phyloP scores from a whole-genome alignment of 345 rosid species.

The Eucalyptus viminalis region DNA sequence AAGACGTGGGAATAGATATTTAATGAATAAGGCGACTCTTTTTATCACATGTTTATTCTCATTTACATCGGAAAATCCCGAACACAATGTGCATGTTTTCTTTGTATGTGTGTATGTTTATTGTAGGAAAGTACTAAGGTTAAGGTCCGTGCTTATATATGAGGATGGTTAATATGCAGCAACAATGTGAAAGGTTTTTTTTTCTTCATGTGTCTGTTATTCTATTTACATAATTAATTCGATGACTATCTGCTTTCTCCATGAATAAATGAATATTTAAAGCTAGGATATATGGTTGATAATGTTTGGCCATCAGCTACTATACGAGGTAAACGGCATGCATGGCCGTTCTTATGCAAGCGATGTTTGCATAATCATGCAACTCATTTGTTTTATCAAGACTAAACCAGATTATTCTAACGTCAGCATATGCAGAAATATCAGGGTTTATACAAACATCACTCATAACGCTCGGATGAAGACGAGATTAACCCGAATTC shows the following conservation, averaged over 20 bases:
- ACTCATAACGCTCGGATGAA: background rate
- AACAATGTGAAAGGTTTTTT: background rate
- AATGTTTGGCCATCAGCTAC: background rate
- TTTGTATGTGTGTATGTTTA: background rate
- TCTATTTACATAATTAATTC: background rate
- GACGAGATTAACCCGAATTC: background rate
- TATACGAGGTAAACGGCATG: background rate
- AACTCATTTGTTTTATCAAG: background rate
- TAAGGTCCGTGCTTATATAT: background rate
- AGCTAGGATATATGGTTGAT: background rate
- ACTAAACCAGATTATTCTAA: background rate
- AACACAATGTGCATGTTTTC: background rate
- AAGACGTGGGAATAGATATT: background rate
- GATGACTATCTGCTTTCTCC: background rate
- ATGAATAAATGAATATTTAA: background rate
- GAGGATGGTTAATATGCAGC: background rate
- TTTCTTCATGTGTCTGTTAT: background rate
- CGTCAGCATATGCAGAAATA: background rate
- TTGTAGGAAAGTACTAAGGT: background rate
- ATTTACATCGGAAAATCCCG: background rate
- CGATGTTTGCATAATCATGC: background rate
- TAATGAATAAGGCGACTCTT: background rate
- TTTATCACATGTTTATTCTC: background rate
- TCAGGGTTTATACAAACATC: background rate
- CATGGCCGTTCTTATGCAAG: background rate